Conservation (phyloP, 2,329 filamentous ascomycete species). For the Stemphylium lycopersici region DNA sequence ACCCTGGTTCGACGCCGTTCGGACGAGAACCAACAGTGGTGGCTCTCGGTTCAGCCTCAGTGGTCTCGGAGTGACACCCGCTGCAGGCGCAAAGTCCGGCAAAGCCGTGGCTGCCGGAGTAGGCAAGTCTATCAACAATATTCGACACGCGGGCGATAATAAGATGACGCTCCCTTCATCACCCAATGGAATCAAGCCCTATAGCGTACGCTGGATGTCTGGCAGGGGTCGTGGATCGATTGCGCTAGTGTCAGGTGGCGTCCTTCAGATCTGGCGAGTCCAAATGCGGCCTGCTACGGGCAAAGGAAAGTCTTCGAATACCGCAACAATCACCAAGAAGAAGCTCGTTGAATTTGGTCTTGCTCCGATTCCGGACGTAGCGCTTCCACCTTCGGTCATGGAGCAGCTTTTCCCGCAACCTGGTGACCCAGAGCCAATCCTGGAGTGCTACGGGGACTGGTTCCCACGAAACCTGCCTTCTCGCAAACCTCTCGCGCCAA, state of each 20-base stretch:
- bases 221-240: conserved; percentile 67
- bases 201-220: conserved; percentile 70
- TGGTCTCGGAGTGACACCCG: conserved; percentile 49
- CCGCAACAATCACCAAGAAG: conserved; percentile 56
- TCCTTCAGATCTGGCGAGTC: conserved; percentile 69
- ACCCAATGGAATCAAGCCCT: conserved; percentile 59
- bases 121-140: conserved; percentile 72
- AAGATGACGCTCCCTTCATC: conserved; percentile 71
- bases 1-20: conserved; percentile 46
- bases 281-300: conserved; percentile 55
- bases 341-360: conserved; percentile 72
- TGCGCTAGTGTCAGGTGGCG: conserved; percentile 68
- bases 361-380: conserved; percentile 65
- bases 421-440: conserved; percentile 29
- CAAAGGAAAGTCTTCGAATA: conserved; percentile 50
- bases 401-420: conserved; percentile 40
- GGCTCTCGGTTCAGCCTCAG: conserved; percentile 46
- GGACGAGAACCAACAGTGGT: conserved; percentile 40
- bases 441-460: conserved; percentile 45
- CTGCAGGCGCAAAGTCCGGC: conserved; percentile 66
- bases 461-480: conserved; percentile 38
- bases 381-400: conserved; percentile 42
- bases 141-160: conserved; percentile 77
- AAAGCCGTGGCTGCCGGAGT: conserved; percentile 76
- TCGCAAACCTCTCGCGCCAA: conserved; percentile 24